Evolutionary conservation across 179 eudicot genomes (phyloP).

Genomic region (Carnegiea gigantea): DNA sequence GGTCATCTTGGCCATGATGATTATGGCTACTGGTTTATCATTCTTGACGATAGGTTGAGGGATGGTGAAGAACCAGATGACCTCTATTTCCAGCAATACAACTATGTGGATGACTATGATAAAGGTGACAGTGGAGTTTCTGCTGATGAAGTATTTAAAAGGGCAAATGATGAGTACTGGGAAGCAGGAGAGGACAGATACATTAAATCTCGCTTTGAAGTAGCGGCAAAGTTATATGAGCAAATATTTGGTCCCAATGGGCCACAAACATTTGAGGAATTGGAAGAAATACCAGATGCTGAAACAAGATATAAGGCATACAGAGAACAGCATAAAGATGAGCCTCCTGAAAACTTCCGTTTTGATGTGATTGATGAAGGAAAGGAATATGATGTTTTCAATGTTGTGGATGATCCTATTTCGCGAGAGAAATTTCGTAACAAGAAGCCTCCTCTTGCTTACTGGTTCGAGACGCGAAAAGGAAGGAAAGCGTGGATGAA

Average conservation of each 20-base stretch:
- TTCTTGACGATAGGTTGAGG: slow-evolving; percentile 83
- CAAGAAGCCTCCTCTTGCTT: slow-evolving; percentile 87
- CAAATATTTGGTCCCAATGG: slow-evolving; percentile 96
- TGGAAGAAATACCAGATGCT: slow-evolving; percentile 91
- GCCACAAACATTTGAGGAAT: slow-evolving; percentile 81
- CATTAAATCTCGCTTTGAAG: slow-evolving; percentile 67
- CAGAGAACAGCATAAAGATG: slow-evolving; percentile 89
- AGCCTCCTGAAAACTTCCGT: slow-evolving; percentile 72
- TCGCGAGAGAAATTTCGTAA: slow-evolving; percentile 62
- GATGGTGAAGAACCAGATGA: slow-evolving; percentile 89
- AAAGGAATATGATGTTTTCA: slow-evolving; percentile 63
- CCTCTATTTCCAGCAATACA: slow-evolving; percentile 84
- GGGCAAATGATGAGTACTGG: slow-evolving; percentile 94
- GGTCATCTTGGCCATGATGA: slow-evolving; percentile 95
- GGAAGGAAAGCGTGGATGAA: slow-evolving; percentile 96
- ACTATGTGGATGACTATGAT: slow-evolving; percentile 85
- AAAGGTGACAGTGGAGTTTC: slow-evolving; percentile 87
- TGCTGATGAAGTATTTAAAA: slow-evolving; percentile 61
- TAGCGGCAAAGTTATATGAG: slow-evolving; percentile 76
- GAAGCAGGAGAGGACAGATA: slow-evolving; percentile 95
- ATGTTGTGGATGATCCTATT: slow-evolving; percentile 74
- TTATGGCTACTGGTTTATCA: slow-evolving; percentile 91
- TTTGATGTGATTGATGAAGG: slow-evolving; percentile 83
- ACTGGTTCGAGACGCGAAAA: slow-evolving; percentile 92
- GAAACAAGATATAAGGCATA: slow-evolving; percentile 79